A percentile compares a stretch with the other conserved stretches of the same genome.
These are phyloP conservation scores for Fusarium nelsonii DNA, from an alignment of 2,329 filamentous ascomycete species.

Conservation along the genomic window DNA sequence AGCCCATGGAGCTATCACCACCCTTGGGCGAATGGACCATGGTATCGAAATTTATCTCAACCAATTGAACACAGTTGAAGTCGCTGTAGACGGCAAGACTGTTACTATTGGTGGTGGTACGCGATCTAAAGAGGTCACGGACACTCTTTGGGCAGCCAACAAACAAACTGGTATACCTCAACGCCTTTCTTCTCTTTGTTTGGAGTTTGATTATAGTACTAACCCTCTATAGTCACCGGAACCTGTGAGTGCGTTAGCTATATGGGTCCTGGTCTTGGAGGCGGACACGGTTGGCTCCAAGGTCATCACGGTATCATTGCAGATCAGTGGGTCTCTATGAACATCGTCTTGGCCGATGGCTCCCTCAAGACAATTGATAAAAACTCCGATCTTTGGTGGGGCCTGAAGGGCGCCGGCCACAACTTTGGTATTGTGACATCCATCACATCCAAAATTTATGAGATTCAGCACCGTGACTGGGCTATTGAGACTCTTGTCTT, in stretches of 20 bases:
- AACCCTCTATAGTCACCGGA: conserved; percentile 37
- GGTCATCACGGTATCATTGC: conserved; percentile 49
- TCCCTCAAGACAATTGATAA: conserved; percentile 40
- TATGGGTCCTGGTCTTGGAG: conserved; percentile 49
- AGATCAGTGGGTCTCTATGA: conserved; percentile 52
- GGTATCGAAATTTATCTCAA: conserved; percentile 65
- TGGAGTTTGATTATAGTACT: neutral
- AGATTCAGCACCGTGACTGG: conserved; percentile 44
- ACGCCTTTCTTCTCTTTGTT: too few relatives aligned
- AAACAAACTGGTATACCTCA: conserved; percentile 61
- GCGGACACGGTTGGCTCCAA: conserved; percentile 50
- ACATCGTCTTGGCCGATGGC: conserved; percentile 52
- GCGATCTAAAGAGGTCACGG: conserved; percentile 59
- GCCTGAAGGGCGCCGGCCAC: conserved; percentile 51
- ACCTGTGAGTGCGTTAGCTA: conserved; percentile 49
- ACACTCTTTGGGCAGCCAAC: conserved; percentile 62
- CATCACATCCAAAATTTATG: conserved; percentile 50
- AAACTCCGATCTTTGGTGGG: conserved; percentile 53
- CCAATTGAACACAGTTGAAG: conserved; percentile 57
- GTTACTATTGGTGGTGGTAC: conserved; percentile 64
- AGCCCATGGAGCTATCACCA: conserved; percentile 64
- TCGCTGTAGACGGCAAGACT: conserved; percentile 58
- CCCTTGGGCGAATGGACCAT: conserved; percentile 60
- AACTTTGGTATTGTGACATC: conserved; percentile 53
- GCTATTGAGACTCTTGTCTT: conserved; percentile 57